Conservation (phyloP, 2,329 filamentous ascomycete species). For the Claviceps africana region DNA sequence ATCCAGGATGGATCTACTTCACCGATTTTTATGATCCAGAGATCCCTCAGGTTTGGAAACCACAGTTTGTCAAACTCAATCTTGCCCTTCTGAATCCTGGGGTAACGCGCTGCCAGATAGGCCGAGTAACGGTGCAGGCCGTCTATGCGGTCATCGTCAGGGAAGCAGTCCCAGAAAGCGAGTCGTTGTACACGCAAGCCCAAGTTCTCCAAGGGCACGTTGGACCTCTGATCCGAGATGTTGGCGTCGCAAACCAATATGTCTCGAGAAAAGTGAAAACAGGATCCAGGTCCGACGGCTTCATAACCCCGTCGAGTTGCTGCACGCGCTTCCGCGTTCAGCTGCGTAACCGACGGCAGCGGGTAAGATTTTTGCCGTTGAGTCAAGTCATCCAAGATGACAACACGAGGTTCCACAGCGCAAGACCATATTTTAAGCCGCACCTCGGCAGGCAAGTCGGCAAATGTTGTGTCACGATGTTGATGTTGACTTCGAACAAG, state of each 20-base stretch:
- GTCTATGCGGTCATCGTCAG: slow-evolving; percentile 23
- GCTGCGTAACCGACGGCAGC: neutral
- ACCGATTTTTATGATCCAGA: neutral
- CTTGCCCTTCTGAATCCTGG: neutral
- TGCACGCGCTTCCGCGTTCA: neutral
- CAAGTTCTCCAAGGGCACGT: slow-evolving; percentile 18
- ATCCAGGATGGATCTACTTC: neutral
- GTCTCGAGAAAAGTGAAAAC: neutral
- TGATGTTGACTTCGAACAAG: neutral
- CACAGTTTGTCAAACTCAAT: neutral
- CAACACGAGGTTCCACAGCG: neutral
- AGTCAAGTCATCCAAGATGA: neutral
- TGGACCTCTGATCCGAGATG: neutral
- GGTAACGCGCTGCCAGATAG: neutral
- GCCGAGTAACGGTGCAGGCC: slow-evolving; percentile 2
- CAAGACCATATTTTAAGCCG: neutral
- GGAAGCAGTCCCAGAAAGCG: slow-evolving; percentile 27
- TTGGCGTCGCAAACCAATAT: neutral
- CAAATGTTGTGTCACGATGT: neutral
- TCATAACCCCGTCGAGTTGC: neutral
- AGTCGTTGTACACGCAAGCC: slow-evolving; percentile 20
- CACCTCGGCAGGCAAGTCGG: neutral
- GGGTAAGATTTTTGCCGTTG: neutral
- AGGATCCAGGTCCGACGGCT: neutral
- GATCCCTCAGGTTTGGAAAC: neutral